Evolutionary conservation across 331 rosid species (phyloP).

Genomic region (Spiraea crenata): DNA sequence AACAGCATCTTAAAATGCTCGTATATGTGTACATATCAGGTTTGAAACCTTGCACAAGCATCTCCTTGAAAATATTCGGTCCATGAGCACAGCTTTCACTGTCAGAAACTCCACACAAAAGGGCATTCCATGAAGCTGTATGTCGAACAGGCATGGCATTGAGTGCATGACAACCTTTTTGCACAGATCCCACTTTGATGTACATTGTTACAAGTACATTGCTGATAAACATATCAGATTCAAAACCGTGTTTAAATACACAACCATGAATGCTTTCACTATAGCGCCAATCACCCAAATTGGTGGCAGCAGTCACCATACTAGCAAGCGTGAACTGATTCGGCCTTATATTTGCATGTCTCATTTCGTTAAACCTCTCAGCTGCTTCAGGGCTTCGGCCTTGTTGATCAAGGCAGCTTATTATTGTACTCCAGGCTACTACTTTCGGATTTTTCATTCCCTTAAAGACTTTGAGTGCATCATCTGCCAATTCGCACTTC

Average conservation of each 20-base stretch:
- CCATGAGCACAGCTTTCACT: conserved; percentile 31
- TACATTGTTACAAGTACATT: conserved; percentile 57
- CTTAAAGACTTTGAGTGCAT: conserved; percentile 48
- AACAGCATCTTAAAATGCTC: conserved; percentile 54
- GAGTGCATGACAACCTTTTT: conserved; percentile 40
- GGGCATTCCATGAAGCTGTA: conserved; percentile 54
- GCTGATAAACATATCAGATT: conserved; percentile 36
- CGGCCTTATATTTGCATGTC: conserved; percentile 34
- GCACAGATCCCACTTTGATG: conserved; percentile 43
- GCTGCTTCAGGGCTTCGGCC: conserved; percentile 45
- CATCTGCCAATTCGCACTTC: conserved; percentile 39
- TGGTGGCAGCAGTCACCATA: conserved; percentile 47
- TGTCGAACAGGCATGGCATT: conserved; percentile 39
- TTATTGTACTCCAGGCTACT: conserved; percentile 63
- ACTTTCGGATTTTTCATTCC: conserved; percentile 47
- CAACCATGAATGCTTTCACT: conserved; percentile 59
- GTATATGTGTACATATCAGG: conserved; percentile 54
- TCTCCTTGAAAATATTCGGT: conserved; percentile 36
- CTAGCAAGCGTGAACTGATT: conserved; percentile 51
- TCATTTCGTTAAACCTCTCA: conserved; percentile 46
- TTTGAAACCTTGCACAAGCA: conserved; percentile 48
- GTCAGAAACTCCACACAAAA: conserved; percentile 54
- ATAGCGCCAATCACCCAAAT: conserved; percentile 35
- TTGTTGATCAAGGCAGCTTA: conserved; percentile 58
- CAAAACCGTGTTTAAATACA: conserved; percentile 47